Base-by-base conservation (phyloP, 2,329 filamentous ascomycete genomes). In the Mollisia scopiformis region DNA sequence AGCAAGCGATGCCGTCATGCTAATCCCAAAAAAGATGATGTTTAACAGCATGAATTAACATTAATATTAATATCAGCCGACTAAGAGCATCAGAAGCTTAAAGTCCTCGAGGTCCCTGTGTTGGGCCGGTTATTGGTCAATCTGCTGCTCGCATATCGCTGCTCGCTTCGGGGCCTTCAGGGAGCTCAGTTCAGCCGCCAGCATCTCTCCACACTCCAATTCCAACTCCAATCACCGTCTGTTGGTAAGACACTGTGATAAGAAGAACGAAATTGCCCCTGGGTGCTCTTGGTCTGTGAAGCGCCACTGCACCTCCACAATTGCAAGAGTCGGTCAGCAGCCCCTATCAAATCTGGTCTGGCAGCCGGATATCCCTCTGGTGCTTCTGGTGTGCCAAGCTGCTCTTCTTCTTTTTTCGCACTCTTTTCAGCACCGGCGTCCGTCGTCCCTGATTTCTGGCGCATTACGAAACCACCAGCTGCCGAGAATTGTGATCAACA, bases 211-310 rank as follows among this genome's bases (percentile, higher is more conserved):
- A 50, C 47, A 50, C 27, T 6, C n/a, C 47, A 50, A 50, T 50
- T 31, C 47, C 47, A 50, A 19, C 13, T 50, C 49, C 49, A 51
- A 51, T 51, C 49, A 51, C 23, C 27, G 27, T 11, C 16, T 30
- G 28, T 28, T 51, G 49, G 49, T 33, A 51, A 51, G 49, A 51
- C 49, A 51, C 33, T 51, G 23, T 23, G 27, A 51, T 51, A 30
- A 51, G 49, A 6, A 35, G 28, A 33, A 31, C n/a, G 49, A 51
- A 51, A 51, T 51, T 51, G 49, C 27, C 28, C n/a, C 4, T 16
- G 31, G 13, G 49, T 8, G 7, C 6, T 8, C 4, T 7, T 51
- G 13, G 49, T 8, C 3, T 10, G 23, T 3, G 23, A 33, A 51
- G 27, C 49, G 49, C 49, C 49, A 51, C 49, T 10, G 49, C 14